Conservation (phyloP, 352 stramenopile genomes). For the Phytopythium chamaehyphon region DNA sequence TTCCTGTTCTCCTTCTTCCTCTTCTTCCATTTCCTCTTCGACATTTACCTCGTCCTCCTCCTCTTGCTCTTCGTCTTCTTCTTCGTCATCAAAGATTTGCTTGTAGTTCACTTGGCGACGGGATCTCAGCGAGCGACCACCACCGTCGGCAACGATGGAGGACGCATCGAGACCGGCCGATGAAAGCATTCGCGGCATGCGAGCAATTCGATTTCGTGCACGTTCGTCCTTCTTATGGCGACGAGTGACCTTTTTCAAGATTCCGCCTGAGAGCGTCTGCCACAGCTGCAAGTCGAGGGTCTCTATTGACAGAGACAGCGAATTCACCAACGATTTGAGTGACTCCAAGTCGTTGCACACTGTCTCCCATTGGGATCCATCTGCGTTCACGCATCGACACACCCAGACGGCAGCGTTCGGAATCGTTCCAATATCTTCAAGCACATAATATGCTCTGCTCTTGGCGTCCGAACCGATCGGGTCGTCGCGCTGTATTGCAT, state of each 20-base stretch:
- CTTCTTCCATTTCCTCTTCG: background rate
- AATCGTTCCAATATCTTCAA: constrained; percentile 58
- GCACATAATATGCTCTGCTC: constrained; percentile 48
- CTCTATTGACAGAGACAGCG: constrained; percentile 45
- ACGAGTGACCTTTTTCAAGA: constrained; percentile 46
- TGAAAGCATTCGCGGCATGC: constrained; percentile 38
- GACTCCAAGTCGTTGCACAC: constrained; percentile 52
- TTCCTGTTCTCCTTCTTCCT: constrained; percentile 20
- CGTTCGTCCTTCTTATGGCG: constrained; percentile 43
- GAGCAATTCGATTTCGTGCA: constrained; percentile 33
- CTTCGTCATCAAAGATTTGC: constrained; percentile 18
- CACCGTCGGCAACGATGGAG: constrained; percentile 15
- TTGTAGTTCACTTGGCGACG: constrained; percentile 49
- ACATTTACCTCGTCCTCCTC: constrained; percentile 19
- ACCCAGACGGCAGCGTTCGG: constrained; percentile 52
- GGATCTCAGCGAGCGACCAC: constrained; percentile 39
- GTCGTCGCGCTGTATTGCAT: constrained; percentile 37
- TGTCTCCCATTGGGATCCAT: constrained; percentile 51
- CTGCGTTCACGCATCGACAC: constrained; percentile 39
- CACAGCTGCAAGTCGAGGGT: constrained; percentile 54
- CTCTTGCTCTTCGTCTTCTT: constrained; percentile 32
- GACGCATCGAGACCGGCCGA: constrained; percentile 19
- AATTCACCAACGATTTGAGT: constrained; percentile 38
- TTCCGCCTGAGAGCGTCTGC: constrained; percentile 29
- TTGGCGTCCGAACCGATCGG: constrained; percentile 35